These are phyloP conservation scores for Metschnikowia lochheadii DNA, from an alignment of 805 yeast species.

Conservation along the genomic window DNA sequence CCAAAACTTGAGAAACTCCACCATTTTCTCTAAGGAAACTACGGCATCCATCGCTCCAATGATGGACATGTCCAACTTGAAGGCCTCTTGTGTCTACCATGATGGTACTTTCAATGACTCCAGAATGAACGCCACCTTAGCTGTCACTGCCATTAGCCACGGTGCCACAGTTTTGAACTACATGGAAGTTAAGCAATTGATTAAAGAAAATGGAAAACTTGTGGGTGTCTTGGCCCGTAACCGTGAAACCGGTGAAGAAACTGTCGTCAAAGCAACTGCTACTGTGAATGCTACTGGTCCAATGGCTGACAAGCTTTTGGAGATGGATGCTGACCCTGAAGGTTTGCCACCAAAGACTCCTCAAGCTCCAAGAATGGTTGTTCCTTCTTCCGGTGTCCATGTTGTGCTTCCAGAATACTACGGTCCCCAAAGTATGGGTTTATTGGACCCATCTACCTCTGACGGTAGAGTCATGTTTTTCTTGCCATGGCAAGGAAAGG, in stretches of 20 bases:
- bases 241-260: constrained; percentile 60
- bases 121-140: constrained; percentile 82
- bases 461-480: constrained; percentile 97
- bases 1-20: constrained; percentile 77
- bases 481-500: constrained; percentile 97
- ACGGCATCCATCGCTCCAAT: constrained; percentile 80
- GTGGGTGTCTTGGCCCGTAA: constrained; percentile 76
- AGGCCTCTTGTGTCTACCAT: constrained; percentile 90
- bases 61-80: constrained; percentile 72
- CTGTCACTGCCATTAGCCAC: constrained; percentile 75
- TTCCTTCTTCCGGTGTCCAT: constrained; percentile 93
- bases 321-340: constrained; percentile 72
- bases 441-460: constrained; percentile 85
- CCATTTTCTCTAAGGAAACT: constrained; percentile 60
- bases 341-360: constrained; percentile 57
- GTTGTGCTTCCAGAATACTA: constrained; percentile 88
- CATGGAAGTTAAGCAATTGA: constrained; percentile 70
- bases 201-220: constrained; percentile 63
- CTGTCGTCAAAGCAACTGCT: constrained; percentile 61
- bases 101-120: constrained; percentile 95
- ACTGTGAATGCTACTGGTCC: constrained; percentile 96
- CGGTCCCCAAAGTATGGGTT: constrained; percentile 82
- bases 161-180: constrained; percentile 92
- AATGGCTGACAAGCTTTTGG: constrained; percentile 75
- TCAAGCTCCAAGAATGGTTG: constrained; percentile 71